Evolutionary conservation across 768 basidiomycete genomes (phyloP), one percentile per base, ranked within the genome.

Genomic region (Pisolithus marmoratus): DNA sequence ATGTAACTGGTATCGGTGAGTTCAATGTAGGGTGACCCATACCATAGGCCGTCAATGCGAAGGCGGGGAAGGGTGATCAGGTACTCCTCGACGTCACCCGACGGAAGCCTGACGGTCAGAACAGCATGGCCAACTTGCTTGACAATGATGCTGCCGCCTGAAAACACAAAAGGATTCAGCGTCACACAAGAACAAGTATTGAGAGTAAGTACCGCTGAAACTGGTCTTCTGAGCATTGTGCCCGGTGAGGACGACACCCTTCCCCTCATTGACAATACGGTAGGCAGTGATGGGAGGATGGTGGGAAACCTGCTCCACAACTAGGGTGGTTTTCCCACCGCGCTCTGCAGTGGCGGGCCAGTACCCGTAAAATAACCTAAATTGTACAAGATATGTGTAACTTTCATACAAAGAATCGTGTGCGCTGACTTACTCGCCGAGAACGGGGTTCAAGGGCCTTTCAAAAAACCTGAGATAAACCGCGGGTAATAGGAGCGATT

Each of bases 231-330:
- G 94, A 8, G 92, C 95, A 61, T 83, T 92, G 67, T 94, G 91
- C 14, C 95, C 95, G 27, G 81, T 79, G 48, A 94, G 78, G 45
- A 79, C 70, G 49, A 98, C 64, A 1, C 89, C 86, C 63, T 90
- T 90, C 26, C 74, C 61, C 48, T 79, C 70, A 74, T 97, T 97
- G 71, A 84, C 81, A 59, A 97, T 90, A 66, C 82, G 78, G 70
- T 94, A 95, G 22, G 85, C 90, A 40, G 90, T 90, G 60, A 90
- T 85, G 8, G 89, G 87, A 2, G 89, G 87, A 63, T 99, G 95
- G 64, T 99, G 95, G 20, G 95, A 97, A 44, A 97, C 95, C 64
- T 97, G 94, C 70, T 97, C 94, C 4, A 94, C 92, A 38, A 88
- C 80, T 27, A 97, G 79, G 38, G 78, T 76, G 3, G 91, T 94